Percentiles rank a stretch among this genome's conserved stretches.
phyloP scores from a whole-genome alignment of 2,329 filamentous ascomycete genomes.

The Colletotrichum cordylinicola region DNA sequence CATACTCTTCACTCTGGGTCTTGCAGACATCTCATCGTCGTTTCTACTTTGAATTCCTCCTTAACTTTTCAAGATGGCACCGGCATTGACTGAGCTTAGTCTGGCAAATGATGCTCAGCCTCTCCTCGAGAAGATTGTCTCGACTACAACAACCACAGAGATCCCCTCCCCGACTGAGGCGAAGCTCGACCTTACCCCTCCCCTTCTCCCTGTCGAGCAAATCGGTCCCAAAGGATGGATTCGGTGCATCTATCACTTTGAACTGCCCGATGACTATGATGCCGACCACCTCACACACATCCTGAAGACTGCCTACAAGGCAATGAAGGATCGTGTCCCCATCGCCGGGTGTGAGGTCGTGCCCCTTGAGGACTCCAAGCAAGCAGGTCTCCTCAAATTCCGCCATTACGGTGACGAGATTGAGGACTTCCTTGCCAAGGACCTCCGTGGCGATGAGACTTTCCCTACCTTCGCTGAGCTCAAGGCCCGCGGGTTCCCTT shows the following conservation, averaged over 20 bases:
- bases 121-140: neutral
- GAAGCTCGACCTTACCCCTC: neutral
- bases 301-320: neutral
- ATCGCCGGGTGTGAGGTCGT: constrained; percentile 4
- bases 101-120: neutral
- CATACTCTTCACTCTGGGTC: neutral
- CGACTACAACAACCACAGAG: neutral
- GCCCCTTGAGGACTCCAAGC: constrained; percentile 29
- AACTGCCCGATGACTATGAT: neutral
- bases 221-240: constrained; percentile 6
- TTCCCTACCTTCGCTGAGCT: constrained; percentile 32
- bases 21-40: neutral
- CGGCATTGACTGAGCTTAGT: neutral
- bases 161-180: neutral
- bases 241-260: neutral
- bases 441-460: constrained; percentile 26
- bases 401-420: constrained; percentile 27
- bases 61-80: neutral
- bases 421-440: constrained; percentile 30
- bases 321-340: neutral
- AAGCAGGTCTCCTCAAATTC: constrained; percentile 36
- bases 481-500: constrained; percentile 30
- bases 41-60: neutral
- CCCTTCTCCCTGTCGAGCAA: constrained; percentile 9
- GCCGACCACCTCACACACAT: neutral